A percentile compares a stretch with the other conserved stretches of the same genome.
These are phyloP conservation scores for Botrytis hyacinthi DNA, from an alignment of 2,329 filamentous ascomycete species.

Conservation along the genomic window DNA sequence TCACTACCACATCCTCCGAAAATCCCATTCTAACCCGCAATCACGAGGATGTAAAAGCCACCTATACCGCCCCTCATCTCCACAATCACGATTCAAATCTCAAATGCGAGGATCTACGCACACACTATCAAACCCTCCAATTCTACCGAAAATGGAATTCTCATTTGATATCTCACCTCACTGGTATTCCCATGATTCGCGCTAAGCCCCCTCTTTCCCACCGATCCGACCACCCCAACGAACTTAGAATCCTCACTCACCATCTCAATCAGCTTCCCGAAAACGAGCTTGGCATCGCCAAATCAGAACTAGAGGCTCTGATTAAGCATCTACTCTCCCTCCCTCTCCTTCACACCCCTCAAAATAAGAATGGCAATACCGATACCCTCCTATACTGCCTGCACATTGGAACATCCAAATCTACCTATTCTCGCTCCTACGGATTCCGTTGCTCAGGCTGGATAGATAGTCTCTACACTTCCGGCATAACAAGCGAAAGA, in stretches of 20 bases:
- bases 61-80: background rate
- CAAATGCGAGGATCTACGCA: background rate
- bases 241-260: background rate
- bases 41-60: background rate
- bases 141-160: constrained; percentile 12
- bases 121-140: background rate
- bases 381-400: background rate
- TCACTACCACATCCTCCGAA: too few relatives aligned
- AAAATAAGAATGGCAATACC: accelerated
- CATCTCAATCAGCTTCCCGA: too few relatives aligned
- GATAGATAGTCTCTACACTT: background rate
- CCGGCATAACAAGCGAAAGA: background rate
- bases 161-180: background rate
- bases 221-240: background rate
- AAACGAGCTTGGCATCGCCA: background rate
- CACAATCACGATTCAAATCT: background rate
- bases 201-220: too few relatives aligned
- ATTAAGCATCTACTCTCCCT: background rate
- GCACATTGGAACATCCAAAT: background rate
- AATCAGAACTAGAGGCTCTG: background rate
- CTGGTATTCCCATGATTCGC: background rate
- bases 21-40: background rate
- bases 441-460: background rate
- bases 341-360: accelerated
- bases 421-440: background rate